phyloP scores from a whole-genome alignment of 345 rosid species.

The Euphorbia tirucalli region DNA sequence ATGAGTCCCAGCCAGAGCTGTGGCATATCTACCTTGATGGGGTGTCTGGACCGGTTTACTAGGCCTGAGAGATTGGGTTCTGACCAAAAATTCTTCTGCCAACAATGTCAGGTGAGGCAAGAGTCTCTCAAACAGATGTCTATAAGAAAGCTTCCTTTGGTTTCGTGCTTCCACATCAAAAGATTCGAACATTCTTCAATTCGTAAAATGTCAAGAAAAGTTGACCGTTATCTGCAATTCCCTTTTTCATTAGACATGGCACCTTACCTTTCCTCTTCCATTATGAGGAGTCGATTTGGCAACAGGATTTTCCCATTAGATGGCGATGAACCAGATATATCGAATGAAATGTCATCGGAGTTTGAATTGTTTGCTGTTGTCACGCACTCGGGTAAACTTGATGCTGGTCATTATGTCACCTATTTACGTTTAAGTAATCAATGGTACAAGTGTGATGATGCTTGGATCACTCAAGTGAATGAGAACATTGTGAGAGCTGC shows the following conservation, averaged over 20 bases:
- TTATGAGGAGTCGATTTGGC: conserved; percentile 66
- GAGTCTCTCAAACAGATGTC: conserved; percentile 89
- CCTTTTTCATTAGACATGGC: conserved; percentile 79
- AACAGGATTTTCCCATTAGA: conserved; percentile 62
- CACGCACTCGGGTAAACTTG: conserved; percentile 79
- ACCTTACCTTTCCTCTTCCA: conserved; percentile 74
- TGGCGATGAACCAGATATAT: conserved; percentile 51
- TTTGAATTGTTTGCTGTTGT: conserved; percentile 86
- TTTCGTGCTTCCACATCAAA: conserved; percentile 81
- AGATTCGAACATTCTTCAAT: conserved; percentile 74
- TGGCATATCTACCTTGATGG: conserved; percentile 59
- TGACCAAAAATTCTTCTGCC: conserved; percentile 85
- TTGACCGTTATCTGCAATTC: conserved; percentile 76
- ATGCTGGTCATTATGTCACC: conserved; percentile 84
- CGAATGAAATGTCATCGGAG: conserved; percentile 51
- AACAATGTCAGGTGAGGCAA: conserved; percentile 70
- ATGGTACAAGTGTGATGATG: conserved; percentile 95
- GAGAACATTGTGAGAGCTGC: conserved; percentile 80
- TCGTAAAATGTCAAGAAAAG: conserved; percentile 65
- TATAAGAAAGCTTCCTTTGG: conserved; percentile 78
- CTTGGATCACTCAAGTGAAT: conserved; percentile 87
- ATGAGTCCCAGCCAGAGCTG: conserved; percentile 33
- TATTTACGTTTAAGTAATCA: conserved; percentile 60
- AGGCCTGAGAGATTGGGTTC: conserved; percentile 78
- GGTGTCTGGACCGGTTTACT: conserved; percentile 83